Conservation (phyloP, 2,329 filamentous ascomycete species). For the Leptosphaerulina australis region DNA sequence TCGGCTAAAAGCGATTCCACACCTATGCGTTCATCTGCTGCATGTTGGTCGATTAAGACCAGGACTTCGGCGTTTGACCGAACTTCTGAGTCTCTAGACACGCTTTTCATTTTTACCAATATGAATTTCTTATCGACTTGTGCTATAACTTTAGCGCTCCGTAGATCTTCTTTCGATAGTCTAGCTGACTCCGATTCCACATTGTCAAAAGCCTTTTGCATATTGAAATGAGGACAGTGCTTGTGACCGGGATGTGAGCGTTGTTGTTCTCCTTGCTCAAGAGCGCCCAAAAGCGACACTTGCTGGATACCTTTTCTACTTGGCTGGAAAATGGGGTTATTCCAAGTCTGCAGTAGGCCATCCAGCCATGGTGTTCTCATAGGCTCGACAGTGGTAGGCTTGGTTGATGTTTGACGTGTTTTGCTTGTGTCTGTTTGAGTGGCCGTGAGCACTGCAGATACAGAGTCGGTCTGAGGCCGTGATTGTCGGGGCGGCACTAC, state of each 20-base stretch:
- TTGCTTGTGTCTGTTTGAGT: constrained; percentile 34
- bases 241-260: constrained; percentile 4
- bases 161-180: constrained; percentile 63
- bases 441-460: not conserved
- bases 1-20: constrained; percentile 74
- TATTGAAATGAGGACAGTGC: constrained; percentile 20
- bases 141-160: constrained; percentile 68
- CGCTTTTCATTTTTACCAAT: constrained; percentile 63
- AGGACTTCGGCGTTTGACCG: constrained; percentile 53
- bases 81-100: constrained; percentile 17
- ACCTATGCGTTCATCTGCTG: constrained; percentile 85
- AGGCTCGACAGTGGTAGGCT: constrained; percentile 10
- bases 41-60: constrained; percentile 89
- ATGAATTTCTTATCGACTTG: constrained; percentile 95
- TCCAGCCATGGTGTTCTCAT: constrained; percentile 61
- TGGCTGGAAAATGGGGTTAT: constrained; percentile 75
- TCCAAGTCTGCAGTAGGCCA: constrained; percentile 68
- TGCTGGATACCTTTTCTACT: constrained; percentile 53
- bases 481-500: constrained; percentile 32
- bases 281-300: constrained; percentile 29
- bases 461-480: constrained; percentile 15
- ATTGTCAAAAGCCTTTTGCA: constrained; percentile 34
- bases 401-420: constrained; percentile 41
- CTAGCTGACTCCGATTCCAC: constrained; percentile 31
- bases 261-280: constrained; percentile 11